Evolutionary conservation across 352 stramenopile species (phyloP), one percentile per base, ranked within the genome.

Genomic region (Thraustochytrium sp.): DNA sequence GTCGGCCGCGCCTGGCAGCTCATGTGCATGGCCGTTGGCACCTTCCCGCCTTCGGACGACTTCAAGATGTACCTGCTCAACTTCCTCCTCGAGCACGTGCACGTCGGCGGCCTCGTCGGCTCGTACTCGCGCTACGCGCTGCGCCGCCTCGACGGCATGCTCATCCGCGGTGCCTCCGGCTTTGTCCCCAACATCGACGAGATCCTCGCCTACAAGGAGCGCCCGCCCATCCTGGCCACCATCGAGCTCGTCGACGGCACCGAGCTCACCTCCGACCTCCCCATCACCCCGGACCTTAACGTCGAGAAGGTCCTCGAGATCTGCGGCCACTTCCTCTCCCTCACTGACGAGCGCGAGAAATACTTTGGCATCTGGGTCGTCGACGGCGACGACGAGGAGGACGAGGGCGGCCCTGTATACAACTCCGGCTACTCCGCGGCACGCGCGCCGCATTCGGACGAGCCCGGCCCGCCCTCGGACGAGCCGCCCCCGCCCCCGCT

Each of bases 101-200:
- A 92, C 72, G 82, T 82, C 31, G 11, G 65, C 34, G 88, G 87
- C 40, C 84, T 88, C 26, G 87, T 96, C 40, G 89, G 91, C 31
- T 94, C 93, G 76, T 96, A 97, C 85, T 91, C 93, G n/a, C 87
- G 89, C 0, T 98, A 97, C 86, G 93, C 92, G 44, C 89, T 96
- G 23, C 93, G 94, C 85, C 95, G 94, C 44, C 87, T 98, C 3
- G 93, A 98, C 73, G 93, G 94, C 72, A 88, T 97, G 85, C 87
- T 97, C 23, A 89, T 90, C 31, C 89, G 92, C 36, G 93, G 93
- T 18, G 88, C 93, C 0, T 94, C 91, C n/a, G 94, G 93, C n/a
- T 97, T 97, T 63, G 94, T 97, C 51, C 94, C 94, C 4, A 96
- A 89, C 36, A 91, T 97, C 37, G 92, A 96, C 54, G 94, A 98